Percentiles rank a stretch among this genome's conserved stretches.
These are phyloP conservation scores for Fragaria nilgerrensis DNA, from an alignment of 306 rosid species.

Conservation along the genomic window DNA sequence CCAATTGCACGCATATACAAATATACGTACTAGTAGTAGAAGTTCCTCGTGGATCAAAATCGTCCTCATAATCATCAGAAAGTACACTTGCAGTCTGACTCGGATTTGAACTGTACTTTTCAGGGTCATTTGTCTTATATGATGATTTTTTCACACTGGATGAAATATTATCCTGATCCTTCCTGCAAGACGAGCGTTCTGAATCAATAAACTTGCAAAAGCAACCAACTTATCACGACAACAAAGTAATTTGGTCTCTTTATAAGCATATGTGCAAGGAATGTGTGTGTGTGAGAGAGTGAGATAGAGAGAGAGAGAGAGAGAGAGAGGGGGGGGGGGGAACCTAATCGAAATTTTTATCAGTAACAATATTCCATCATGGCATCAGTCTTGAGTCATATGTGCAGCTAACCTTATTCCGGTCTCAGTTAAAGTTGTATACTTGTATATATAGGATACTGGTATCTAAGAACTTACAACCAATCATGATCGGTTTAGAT, in stretches of 20 bases:
- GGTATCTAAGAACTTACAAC: background rate
- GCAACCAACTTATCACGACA: constrained; percentile 8
- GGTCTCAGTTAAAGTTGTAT: background rate
- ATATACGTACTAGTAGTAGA: constrained; percentile 63
- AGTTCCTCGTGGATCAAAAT: constrained; percentile 95
- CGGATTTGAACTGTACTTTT: constrained; percentile 43
- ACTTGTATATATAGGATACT: background rate
- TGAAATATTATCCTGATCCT: constrained; percentile 41
- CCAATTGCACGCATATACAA: constrained; percentile 6
- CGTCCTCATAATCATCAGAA: constrained; percentile 52
- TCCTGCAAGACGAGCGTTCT: constrained; percentile 51
- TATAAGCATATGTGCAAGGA: background rate
- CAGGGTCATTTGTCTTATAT: constrained; percentile 42
- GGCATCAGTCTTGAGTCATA: background rate
- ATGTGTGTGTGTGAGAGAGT: background rate
- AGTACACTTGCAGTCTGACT: constrained; percentile 47
- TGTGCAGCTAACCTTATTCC: background rate
- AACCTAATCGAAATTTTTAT: background rate
- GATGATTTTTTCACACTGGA: constrained; percentile 53
- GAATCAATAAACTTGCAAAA: constrained; percentile 22
- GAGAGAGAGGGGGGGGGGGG: background rate
- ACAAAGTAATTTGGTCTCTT: background rate
- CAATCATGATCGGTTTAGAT: constrained; percentile 5
- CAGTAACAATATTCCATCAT: background rate
- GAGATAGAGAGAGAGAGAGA: background rate